phyloP scores from a whole-genome alignment of 345 rosid genomes.

The Corchorus olitorius region DNA sequence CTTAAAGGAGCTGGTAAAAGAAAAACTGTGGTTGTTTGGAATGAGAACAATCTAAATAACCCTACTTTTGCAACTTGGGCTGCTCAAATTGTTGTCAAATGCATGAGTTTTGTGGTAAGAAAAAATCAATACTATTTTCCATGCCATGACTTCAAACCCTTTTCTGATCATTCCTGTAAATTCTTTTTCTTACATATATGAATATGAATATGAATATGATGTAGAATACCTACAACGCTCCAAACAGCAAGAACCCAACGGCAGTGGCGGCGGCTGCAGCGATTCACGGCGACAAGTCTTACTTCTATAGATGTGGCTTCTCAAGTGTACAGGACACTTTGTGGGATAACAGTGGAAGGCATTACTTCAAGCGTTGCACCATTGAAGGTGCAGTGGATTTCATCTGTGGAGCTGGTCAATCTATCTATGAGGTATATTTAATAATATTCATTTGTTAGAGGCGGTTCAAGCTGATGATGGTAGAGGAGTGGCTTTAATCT shows the following conservation, averaged over 20 bases:
- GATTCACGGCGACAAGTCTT: conserved; percentile 62
- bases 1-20: conserved; percentile 60
- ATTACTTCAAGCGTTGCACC: conserved; percentile 60
- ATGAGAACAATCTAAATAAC: conserved; percentile 52
- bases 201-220: neutral
- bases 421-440: conserved; percentile 63
- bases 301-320: conserved; percentile 63
- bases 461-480: too few species aligned
- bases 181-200: neutral
- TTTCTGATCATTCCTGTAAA: neutral
- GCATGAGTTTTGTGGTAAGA: conserved; percentile 55
- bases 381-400: conserved; percentile 88
- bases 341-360: conserved; percentile 75
- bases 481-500: too few species aligned
- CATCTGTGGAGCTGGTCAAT: conserved; percentile 77
- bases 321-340: conserved; percentile 74
- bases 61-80: conserved; percentile 74
- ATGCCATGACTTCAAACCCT: neutral
- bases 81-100: conserved; percentile 53
- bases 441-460: too few species aligned
- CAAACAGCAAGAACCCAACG: conserved; percentile 36
- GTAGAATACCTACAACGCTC: conserved; percentile 73
- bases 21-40: conserved; percentile 64
- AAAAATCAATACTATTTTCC: neutral
- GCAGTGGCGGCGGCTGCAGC: conserved; percentile 66